Evolutionary conservation across 2,329 filamentous ascomycete species (phyloP).

Genomic region (Tolypocladium paradoxum): DNA sequence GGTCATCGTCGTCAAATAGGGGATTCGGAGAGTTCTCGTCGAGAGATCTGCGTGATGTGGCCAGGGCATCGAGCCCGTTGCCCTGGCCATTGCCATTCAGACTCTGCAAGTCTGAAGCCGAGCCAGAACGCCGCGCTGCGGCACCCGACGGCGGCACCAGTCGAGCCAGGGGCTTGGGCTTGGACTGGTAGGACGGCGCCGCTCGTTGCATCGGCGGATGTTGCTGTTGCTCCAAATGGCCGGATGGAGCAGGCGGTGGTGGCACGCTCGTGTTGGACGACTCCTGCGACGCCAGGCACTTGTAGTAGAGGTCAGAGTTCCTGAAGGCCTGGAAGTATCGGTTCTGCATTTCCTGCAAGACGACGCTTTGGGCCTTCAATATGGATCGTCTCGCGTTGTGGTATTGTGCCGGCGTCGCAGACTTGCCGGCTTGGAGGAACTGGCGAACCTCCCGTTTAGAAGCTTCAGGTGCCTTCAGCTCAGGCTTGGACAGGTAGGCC

Average conservation of each 20-base stretch:
- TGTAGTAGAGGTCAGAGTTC: constrained; percentile 89
- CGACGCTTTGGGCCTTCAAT: constrained; percentile 68
- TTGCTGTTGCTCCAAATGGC: background rate
- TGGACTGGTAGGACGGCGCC: constrained; percentile 29
- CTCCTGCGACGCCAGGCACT: constrained; percentile 86
- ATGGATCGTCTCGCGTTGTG: constrained; percentile 72
- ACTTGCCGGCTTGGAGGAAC: constrained; percentile 69
- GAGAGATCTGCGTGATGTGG: constrained; percentile 51
- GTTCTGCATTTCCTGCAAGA: constrained; percentile 75
- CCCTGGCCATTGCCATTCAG: constrained; percentile 27
- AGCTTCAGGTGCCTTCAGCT: constrained; percentile 64
- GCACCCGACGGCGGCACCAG: constrained; percentile 26
- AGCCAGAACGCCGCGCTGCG: constrained; percentile 31
- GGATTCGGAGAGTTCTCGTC: constrained; percentile 45
- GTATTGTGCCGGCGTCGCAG: constrained; percentile 72
- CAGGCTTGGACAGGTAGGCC: constrained; percentile 71
- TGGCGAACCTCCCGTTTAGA: constrained; percentile 59
- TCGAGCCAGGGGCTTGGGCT: constrained; percentile 30
- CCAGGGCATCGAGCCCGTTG: constrained; percentile 28
- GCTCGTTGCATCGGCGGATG: constrained; percentile 14
- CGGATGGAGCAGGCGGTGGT: background rate
- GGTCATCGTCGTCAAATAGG: constrained; percentile 76
- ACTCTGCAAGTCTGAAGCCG: constrained; percentile 35
- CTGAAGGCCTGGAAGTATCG: constrained; percentile 79
- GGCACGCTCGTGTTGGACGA: constrained; percentile 29